Evolutionary conservation across 2,329 filamentous ascomycete genomes (phyloP), one percentile per base, ranked within the genome.

Genomic region (Verticillium nonalfalfae): DNA sequence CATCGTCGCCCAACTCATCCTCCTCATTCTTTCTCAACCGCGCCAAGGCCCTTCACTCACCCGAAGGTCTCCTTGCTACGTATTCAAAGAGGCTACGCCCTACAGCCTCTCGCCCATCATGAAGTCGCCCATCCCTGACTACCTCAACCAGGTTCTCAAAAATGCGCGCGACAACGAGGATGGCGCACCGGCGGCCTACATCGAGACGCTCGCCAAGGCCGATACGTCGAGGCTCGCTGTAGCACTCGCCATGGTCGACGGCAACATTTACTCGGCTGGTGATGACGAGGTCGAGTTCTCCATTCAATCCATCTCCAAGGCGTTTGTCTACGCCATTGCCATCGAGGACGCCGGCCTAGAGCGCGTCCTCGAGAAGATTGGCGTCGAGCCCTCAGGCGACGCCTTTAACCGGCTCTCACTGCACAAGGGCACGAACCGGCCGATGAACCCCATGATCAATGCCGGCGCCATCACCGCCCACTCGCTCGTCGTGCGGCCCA

Each of bases 281-380:
- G 75, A 77, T 62, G 75, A 77, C 56, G 60, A 67, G 10, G 63
- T 75, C 56, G 75, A 77, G 60, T 76, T 76, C 60, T 76, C 75
- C 1, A 77, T 77, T 38, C 74, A 77, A 60, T 76, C 74, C 65
- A 77, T 77, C 58, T 75, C 75, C 13, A 77, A 77, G 55, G 69
- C 74, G 1, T 76, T 77, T 58, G 74, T 76, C 34, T 77, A 77
- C 62, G 74, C 75, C 1, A 63, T 77, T 4, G 75, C 75, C 10
- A 77, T 77, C 39, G 73, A 75, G 57, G 75, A 77, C 58, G 66
- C 69, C 1, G 75, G 75, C 0, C 61, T 77, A 18, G 62, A 68
- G 0, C 63, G 62, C n/a, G 75, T 77, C 0, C 59, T 76, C 54
- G 68, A 73, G 60, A 76, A 75, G 61, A 76, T 77, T 18, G 75